Evolutionary conservation across 305 asterid species (phyloP).

Genomic region (Fraxinus platypoda): DNA sequence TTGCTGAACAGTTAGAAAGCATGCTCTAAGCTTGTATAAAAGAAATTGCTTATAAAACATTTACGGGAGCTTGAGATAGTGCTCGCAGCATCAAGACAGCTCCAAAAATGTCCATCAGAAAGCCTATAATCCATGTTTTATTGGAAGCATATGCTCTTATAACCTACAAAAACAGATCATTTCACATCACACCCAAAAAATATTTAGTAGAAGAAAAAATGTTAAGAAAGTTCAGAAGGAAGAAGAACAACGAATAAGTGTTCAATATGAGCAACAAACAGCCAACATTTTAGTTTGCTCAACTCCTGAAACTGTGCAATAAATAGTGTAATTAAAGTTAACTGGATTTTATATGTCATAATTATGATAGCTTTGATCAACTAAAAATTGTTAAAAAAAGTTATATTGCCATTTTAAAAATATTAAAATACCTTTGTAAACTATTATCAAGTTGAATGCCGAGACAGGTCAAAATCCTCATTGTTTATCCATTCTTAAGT

Average conservation of each 20-base stretch:
- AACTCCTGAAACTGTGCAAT: background rate
- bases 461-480: background rate
- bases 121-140: conserved; percentile 79
- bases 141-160: conserved; percentile 88
- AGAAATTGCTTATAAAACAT: conserved; percentile 9
- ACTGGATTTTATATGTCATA: background rate
- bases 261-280: background rate
- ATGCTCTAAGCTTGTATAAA: background rate
- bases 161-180: conserved; percentile 52
- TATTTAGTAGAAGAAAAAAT: background rate
- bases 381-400: background rate
- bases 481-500: background rate
- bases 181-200: background rate
- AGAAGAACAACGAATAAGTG: background rate
- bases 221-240: background rate
- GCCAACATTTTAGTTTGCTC: background rate
- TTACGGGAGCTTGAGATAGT: conserved; percentile 91
- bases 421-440: background rate
- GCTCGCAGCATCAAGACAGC: conserved; percentile 92
- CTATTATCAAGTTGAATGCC: background rate
- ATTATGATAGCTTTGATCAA: background rate
- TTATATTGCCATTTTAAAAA: background rate
- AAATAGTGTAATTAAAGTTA: background rate
- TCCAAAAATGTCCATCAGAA: conserved; percentile 92
- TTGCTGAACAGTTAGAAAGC: background rate